These are phyloP conservation scores for Geranomyces variabilis DNA, from an alignment of 192 early-diverging fungal species.

Conservation along the genomic window DNA sequence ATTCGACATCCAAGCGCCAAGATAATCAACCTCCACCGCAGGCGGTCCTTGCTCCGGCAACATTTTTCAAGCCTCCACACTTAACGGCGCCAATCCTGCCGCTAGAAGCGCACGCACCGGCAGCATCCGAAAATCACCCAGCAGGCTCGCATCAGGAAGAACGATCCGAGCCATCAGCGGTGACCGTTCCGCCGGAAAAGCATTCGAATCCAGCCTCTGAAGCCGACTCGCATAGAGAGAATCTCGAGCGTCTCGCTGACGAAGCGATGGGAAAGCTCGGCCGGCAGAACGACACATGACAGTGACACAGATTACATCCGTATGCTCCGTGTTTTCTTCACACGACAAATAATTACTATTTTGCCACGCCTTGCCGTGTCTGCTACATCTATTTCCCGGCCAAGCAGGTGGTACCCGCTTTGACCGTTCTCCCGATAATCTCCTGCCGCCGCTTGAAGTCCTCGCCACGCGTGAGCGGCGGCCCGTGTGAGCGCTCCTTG, in stretches of 20 bases:
- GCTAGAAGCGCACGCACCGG: too few relatives aligned
- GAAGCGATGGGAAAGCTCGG: neutral
- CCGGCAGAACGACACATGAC: too few relatives aligned
- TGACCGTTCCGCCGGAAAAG: too few relatives aligned
- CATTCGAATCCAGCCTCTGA: neutral
- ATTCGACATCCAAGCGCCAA: too few relatives aligned
- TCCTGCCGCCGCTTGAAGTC: conserved; percentile 3
- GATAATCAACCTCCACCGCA: neutral
- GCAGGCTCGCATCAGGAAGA: too few relatives aligned
- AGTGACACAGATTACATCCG: too few relatives aligned
- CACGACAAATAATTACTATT: too few relatives aligned
- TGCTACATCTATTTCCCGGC: conserved; percentile 10
- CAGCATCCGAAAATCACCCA: too few relatives aligned
- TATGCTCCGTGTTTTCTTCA: too few relatives aligned
- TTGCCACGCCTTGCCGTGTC: too few relatives aligned
- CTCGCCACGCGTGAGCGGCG: conserved; percentile 6
- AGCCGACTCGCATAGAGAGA: neutral
- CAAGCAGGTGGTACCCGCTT: neutral
- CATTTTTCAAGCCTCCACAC: conserved; percentile 14
- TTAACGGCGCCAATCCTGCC: neutral
- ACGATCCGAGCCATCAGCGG: too few relatives aligned
- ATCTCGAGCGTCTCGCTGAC: neutral
- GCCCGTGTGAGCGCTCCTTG: neutral
- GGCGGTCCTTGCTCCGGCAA: neutral
- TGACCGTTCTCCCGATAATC: conserved; percentile 6